Evolutionary conservation across 148 eudicot genomes (phyloP).

Genomic region (Pharnaceum exiguum): DNA sequence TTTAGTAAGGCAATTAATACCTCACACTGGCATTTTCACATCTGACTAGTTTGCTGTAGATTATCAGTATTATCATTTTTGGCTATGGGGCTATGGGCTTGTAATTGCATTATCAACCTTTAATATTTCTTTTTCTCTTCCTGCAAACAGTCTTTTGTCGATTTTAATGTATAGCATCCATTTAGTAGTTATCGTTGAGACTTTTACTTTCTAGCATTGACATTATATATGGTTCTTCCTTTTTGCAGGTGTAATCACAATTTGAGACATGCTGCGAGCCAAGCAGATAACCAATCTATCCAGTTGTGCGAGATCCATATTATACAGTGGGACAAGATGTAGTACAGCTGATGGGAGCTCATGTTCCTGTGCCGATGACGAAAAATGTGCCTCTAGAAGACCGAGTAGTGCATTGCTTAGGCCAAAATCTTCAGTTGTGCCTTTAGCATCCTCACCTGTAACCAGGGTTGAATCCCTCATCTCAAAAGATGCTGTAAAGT

Average conservation of each 20-base stretch:
- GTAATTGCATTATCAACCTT: too few relatives aligned
- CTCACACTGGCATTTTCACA: too few relatives aligned
- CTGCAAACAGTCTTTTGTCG: too few relatives aligned
- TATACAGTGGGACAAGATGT: slow-evolving; percentile 53
- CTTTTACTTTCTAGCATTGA: neutral
- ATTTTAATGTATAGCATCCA: neutral
- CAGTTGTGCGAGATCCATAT: slow-evolving; percentile 37
- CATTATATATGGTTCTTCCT: neutral
- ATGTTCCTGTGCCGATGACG: slow-evolving; percentile 86
- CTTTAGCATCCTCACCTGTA: slow-evolving; percentile 36
- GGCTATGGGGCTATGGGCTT: too few relatives aligned
- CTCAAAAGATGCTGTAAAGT: slow-evolving; percentile 39
- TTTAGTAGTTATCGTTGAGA: neutral
- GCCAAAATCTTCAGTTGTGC: slow-evolving; percentile 38
- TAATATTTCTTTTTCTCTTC: too few relatives aligned
- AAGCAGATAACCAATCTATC: slow-evolving; percentile 45
- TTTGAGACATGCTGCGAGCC: slow-evolving; percentile 36
- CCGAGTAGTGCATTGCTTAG: slow-evolving; percentile 34
- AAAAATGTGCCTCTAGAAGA: slow-evolving; percentile 59
- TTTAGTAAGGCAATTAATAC: too few relatives aligned
- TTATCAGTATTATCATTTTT: too few relatives aligned
- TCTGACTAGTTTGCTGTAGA: too few relatives aligned
- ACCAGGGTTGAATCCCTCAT: slow-evolving; percentile 34
- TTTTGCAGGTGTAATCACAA: slow-evolving; percentile 29
- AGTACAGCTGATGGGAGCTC: slow-evolving; percentile 79